These are phyloP conservation scores for Xylaria sp. DNA, from an alignment of 2,329 filamentous ascomycete genomes.

Conservation along the genomic window DNA sequence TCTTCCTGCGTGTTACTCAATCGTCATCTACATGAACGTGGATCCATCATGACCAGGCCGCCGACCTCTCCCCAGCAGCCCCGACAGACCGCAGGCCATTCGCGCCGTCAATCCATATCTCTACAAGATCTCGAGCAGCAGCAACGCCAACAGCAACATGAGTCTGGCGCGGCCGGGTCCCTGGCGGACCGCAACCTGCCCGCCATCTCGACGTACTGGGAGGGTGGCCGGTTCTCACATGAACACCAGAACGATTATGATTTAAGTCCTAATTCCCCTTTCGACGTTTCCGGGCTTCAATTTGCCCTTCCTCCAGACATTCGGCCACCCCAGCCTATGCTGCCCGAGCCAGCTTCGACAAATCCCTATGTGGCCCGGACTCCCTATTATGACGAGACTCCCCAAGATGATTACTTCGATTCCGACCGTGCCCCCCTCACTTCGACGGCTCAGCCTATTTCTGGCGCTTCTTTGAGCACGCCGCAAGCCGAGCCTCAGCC, in stretches of 20 bases:
- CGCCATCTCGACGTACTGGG: constrained; percentile 65
- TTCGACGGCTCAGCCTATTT: constrained; percentile 65
- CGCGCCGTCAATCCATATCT: constrained; percentile 72
- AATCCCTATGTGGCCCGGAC: constrained; percentile 51
- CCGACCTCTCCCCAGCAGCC: constrained; percentile 55
- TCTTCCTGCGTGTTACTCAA: constrained; percentile 11
- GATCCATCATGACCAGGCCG: constrained; percentile 57
- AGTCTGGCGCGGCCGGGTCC: constrained; percentile 38
- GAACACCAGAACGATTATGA: constrained; percentile 51
- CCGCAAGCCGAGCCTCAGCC: constrained; percentile 55
- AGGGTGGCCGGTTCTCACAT: constrained; percentile 55
- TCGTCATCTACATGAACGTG: constrained; percentile 46
- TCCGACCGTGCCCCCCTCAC: constrained; percentile 70
- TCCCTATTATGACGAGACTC: constrained; percentile 57
- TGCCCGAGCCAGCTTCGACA: constrained; percentile 45
- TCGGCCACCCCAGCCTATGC: constrained; percentile 48
- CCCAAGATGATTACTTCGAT: constrained; percentile 59
- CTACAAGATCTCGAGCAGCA: constrained; percentile 68
- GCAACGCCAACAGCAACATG: constrained; percentile 44
- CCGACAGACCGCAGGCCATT: constrained; percentile 58
- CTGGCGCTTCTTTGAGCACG: constrained; percentile 58
- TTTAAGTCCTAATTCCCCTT: constrained; percentile 59
- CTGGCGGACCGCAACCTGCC: constrained; percentile 51
- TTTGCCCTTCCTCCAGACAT: constrained; percentile 66
- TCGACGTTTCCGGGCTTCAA: constrained; percentile 65